Evolutionary conservation across 257 asterid species (phyloP).

Genomic region (Capsicum pubescens): DNA sequence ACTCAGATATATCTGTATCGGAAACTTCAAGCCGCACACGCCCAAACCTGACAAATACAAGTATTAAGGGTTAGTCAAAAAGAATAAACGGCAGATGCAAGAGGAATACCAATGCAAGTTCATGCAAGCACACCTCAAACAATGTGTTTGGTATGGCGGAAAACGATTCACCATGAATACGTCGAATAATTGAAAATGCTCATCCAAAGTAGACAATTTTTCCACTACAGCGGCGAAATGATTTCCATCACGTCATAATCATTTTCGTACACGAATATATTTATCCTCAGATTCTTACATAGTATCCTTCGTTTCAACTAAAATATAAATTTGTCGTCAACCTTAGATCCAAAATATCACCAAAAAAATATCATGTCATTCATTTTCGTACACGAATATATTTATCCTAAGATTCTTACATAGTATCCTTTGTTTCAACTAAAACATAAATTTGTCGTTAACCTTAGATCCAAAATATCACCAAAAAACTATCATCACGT

Average conservation of each 20-base stretch:
- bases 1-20: constrained; percentile 37
- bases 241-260: not conserved
- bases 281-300: not conserved
- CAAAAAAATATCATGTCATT: not conserved
- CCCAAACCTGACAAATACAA: constrained; percentile 15
- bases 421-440: not conserved
- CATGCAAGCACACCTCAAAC: not conserved
- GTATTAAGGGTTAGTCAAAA: not conserved
- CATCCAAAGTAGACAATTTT: not conserved
- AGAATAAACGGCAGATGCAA: not conserved
- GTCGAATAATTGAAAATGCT: not conserved
- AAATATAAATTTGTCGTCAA: not conserved
- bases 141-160: not conserved
- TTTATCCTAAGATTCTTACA: not conserved
- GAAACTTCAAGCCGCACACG: constrained; percentile 27
- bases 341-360: not conserved
- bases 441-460: not conserved
- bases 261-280: not conserved
- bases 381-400: not conserved
- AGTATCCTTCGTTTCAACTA: not conserved
- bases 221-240: not conserved
- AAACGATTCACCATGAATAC: not conserved
- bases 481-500: not conserved
- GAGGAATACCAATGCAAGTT: not conserved
- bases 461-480: too few relatives aligned